Base-by-base conservation (phyloP, 2,329 filamentous ascomycete genomes). In the Hymenoscyphus albidus region DNA sequence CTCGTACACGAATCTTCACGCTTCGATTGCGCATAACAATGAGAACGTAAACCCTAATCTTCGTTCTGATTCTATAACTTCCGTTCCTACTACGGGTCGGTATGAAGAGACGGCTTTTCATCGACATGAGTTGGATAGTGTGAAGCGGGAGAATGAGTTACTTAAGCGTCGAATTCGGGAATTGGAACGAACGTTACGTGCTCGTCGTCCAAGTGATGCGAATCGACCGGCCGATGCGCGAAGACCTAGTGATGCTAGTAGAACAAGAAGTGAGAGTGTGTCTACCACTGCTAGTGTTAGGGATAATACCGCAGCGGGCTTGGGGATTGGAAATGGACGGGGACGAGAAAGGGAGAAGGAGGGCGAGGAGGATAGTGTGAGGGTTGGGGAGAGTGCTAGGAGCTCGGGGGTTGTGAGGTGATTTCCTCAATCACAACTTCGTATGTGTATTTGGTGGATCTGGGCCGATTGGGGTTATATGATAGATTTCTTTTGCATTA, bases 51-150 rank as follows among this genome's bases (percentile, higher is more conserved):
- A 56, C 40, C 35, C 60, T 61, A 35, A 40, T 18, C 62, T 62
- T 55, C 61, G 69, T 35, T 42, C 63, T 22, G 70, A 72, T 48
- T 70, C 68, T 35, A 60, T 71, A 10, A 75, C 81, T 2, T 75
- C 86, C 32, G 76, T 88, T 68, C 81, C 83, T 2, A 84, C 81
- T 2, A 88, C 85, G 0, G 75, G 80, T 12, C 81, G 86, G 13
- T 88, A 87, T 72, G 87, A 89, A 69, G 87, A 89, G 74, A 84
- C 84, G 0, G 83, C 82, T 0, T 82, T 81, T 65, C 85, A 85
- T 70, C 80, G 86, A 4, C 79, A 81, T 44, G 87, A 89, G 72
- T 77, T 89, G 0, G 87, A 89, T 31, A 77, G 71, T 5, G 83
- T 85, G 48, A 88, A 87, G 76, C 79, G 81, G 58, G 87, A 90